phyloP scores from a whole-genome alignment of 352 stramenopile genomes.

The Globisporangium canariense region DNA sequence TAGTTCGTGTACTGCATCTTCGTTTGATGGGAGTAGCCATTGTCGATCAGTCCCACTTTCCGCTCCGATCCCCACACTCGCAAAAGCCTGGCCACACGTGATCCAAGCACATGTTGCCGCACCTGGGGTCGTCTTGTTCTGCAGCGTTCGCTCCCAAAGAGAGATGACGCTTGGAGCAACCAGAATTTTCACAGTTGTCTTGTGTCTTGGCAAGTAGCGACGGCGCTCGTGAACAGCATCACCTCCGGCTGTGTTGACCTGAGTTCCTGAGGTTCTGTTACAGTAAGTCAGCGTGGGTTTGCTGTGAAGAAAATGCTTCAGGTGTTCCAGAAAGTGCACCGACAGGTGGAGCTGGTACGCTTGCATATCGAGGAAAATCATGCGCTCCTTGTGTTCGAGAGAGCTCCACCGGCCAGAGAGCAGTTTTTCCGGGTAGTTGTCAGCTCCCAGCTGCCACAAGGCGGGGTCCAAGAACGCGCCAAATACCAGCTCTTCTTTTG shows the following conservation, averaged over 20 bases:
- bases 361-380: slow-evolving; percentile 69
- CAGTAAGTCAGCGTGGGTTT: not conserved
- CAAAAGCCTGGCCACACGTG: slow-evolving; percentile 60
- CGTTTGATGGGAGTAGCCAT: slow-evolving; percentile 12
- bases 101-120: slow-evolving; percentile 40
- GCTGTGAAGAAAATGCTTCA: slow-evolving; percentile 26
- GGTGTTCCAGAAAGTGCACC: slow-evolving; percentile 34
- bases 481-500: slow-evolving; percentile 64
- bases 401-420: slow-evolving; percentile 56
- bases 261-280: not conserved
- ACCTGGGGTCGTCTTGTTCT: slow-evolving; percentile 6
- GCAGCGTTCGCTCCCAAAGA: slow-evolving; percentile 34
- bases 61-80: slow-evolving; percentile 38
- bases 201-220: slow-evolving; percentile 13
- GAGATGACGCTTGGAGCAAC: slow-evolving; percentile 61
- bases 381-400: slow-evolving; percentile 28
- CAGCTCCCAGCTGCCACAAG: slow-evolving; percentile 65
- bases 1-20: slow-evolving; percentile 33
- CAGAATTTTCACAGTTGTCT: slow-evolving; percentile 57
- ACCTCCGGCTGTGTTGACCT: not conserved
- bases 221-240: not conserved
- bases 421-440: slow-evolving; percentile 72
- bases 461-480: slow-evolving; percentile 59
- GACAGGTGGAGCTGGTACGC: slow-evolving; percentile 68
- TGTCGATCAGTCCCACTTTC: slow-evolving; percentile 23